Conservation (phyloP, 306 rosid genomes). For the Vachellia pachyceras region DNA sequence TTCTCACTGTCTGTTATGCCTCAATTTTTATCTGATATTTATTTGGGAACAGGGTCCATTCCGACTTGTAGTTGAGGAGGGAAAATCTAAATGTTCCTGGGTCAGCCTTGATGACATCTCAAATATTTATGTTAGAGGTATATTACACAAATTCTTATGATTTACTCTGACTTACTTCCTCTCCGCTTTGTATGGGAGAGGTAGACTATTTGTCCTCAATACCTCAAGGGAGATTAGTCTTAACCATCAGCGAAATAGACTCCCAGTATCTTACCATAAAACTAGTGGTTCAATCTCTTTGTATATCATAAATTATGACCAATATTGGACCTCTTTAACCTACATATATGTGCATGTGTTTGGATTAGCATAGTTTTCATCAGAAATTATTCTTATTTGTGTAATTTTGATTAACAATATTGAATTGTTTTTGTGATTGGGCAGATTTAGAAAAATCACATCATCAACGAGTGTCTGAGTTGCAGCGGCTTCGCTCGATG, state of each 20-base stretch:
- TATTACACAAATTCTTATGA: conserved; percentile 19
- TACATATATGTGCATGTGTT: not conserved
- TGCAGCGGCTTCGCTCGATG: conserved; percentile 94
- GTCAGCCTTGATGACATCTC: conserved; percentile 94
- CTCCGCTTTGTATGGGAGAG: not conserved
- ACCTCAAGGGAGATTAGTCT: not conserved
- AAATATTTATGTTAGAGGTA: conserved; percentile 85
- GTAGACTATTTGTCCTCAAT: not conserved
- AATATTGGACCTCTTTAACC: not conserved
- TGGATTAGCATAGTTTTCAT: conserved; percentile 9
- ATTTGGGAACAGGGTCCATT: conserved; percentile 78
- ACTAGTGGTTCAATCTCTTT: not conserved
- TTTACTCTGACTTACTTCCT: conserved; percentile 17
- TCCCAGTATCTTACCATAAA: not conserved
- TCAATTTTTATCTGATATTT: conserved; percentile 1
- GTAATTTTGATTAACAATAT: not conserved
- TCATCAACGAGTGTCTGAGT: conserved; percentile 92
- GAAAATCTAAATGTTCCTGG: conserved; percentile 97
- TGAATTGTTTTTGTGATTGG: conserved; percentile 40
- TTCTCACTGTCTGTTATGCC: not conserved
- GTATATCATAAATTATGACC: not conserved
- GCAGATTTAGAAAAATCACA: conserved; percentile 96
- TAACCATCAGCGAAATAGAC: not conserved
- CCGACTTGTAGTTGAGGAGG: conserved; percentile 97
- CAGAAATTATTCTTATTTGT: not conserved